Evolutionary conservation across 2,329 filamentous ascomycete species (phyloP), one percentile per base, ranked within the genome.

Genomic region (Eutypa lata): DNA sequence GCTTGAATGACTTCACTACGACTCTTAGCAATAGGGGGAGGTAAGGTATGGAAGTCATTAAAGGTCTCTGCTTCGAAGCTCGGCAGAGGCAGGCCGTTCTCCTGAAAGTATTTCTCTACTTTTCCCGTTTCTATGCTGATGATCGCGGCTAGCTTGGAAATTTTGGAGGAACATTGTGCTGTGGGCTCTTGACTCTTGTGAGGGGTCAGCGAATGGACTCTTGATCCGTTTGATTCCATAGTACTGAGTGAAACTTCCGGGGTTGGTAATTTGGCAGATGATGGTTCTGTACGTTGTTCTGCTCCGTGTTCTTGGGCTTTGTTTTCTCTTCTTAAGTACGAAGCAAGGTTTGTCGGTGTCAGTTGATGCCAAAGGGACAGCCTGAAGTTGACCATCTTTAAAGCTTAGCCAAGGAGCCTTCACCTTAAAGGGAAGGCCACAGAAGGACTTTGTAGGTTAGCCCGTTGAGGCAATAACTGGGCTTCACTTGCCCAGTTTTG

Each of bases 101-200:
- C 67, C 47, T 68, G 71, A 55, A 82, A 61, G 59, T 78, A 80
- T 2, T 62, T 63, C 53, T 81, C 76, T 18, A 82, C 63, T 59
- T 74, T 80, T 54, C 76, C 73, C 0, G 79, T 76, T 56, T 81
- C 78, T 42, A 61, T 57, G 35, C 70, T 69, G 51, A 82, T 82
- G 46, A 68, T 77, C 47, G 69, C 70, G 2, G 78, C 77, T n/a
- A 82, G 65, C 24, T 67, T 64, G 14, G 75, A 58, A 66, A 82
- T 72, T 22, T 67, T 70, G 2, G 74, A 74, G 8, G 7, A 14
- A 35, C 31, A 8, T 35, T 8, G 7, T 35, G 31, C 31, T 14
- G 31, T 35, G 14, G 8, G 7, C 31, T 14, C 31, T 14, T 7
- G 31, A 35, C 31, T 14, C 31, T 35, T 35, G 31, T 35, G 31